A percentile compares a stretch with the other conserved stretches of the same genome.
Conservation (phyloP, 2,329 filamentous ascomycete species). For the Diplodia scrobiculata region DNA sequence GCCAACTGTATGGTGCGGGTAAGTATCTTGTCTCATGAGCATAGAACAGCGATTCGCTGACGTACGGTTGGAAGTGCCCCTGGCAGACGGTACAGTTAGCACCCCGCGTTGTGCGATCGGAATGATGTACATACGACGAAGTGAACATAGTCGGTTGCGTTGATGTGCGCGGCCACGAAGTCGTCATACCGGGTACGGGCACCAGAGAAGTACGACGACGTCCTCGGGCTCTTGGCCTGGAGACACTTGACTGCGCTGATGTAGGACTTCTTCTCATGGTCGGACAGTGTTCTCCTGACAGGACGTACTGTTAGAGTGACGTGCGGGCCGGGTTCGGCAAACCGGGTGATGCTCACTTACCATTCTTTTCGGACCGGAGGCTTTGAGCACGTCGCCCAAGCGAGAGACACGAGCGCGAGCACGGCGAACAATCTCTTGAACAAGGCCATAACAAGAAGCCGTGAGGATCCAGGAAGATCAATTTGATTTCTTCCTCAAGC, state of each 20-base stretch:
- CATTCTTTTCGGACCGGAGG: constrained; percentile 25
- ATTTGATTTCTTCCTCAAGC: not conserved
- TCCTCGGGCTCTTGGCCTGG: constrained; percentile 38
- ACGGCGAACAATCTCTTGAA: constrained; percentile 11
- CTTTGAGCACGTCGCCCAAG: constrained; percentile 7
- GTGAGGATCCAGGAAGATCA: not conserved
- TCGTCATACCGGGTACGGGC: constrained; percentile 44
- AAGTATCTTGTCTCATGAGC: not conserved
- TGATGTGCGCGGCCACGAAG: constrained; percentile 43
- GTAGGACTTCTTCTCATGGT: constrained; percentile 40
- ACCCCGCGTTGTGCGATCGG: no score
- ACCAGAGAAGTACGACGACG: constrained; percentile 36
- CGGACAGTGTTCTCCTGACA: not conserved
- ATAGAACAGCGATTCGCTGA: not conserved
- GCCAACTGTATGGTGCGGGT: not conserved
- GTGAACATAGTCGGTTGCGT: constrained; percentile 32
- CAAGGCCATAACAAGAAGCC: constrained; percentile 3
- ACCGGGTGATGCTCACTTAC: not conserved
- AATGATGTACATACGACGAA: constrained; percentile 14
- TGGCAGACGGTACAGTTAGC: not conserved
- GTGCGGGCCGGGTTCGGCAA: not conserved
- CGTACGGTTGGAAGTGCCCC: constrained; percentile 27
- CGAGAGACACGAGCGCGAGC: constrained; percentile 12
- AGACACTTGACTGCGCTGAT: constrained; percentile 44
- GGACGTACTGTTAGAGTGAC: constrained; percentile 31